phyloP scores from a whole-genome alignment of 139 green algal species.

The Yamagishiella unicocca region DNA sequence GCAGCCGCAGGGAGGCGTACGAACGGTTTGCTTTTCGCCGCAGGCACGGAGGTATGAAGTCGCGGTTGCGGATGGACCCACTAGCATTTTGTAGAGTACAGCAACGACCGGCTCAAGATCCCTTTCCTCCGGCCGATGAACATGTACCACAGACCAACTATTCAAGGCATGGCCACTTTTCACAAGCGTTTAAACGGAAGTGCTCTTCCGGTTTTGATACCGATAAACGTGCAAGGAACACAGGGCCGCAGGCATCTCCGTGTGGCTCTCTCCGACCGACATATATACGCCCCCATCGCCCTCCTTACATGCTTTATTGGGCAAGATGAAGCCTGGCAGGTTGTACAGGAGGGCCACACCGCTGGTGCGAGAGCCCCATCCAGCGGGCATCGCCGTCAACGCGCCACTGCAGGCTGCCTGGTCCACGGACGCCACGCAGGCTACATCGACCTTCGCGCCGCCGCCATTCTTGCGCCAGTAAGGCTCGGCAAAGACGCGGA shows the following conservation, averaged over 20 bases:
- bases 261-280: background rate
- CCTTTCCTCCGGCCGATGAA: too few relatives aligned
- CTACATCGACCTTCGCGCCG: background rate
- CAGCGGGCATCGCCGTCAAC: background rate
- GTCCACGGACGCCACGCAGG: background rate
- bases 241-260: too few relatives aligned
- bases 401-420: background rate
- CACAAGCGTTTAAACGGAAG: background rate
- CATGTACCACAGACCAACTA: background rate
- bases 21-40: too few relatives aligned
- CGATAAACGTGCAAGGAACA: too few relatives aligned
- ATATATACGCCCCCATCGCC: background rate
- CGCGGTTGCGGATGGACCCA: too few relatives aligned
- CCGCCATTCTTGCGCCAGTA: background rate
- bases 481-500: conserved; percentile 18
- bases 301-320: background rate
- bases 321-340: background rate
- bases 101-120: too few relatives aligned
- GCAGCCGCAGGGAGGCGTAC: too few relatives aligned
- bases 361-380: background rate
- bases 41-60: too few relatives aligned
- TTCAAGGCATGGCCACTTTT: background rate
- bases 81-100: too few relatives aligned
- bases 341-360: conserved; percentile 17
- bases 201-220: background rate